Percentiles rank a stretch among this genome's conserved stretches.
Evolutionary conservation across 2,329 filamentous ascomycete species (phyloP).

Genomic region (Claviceps africana): DNA sequence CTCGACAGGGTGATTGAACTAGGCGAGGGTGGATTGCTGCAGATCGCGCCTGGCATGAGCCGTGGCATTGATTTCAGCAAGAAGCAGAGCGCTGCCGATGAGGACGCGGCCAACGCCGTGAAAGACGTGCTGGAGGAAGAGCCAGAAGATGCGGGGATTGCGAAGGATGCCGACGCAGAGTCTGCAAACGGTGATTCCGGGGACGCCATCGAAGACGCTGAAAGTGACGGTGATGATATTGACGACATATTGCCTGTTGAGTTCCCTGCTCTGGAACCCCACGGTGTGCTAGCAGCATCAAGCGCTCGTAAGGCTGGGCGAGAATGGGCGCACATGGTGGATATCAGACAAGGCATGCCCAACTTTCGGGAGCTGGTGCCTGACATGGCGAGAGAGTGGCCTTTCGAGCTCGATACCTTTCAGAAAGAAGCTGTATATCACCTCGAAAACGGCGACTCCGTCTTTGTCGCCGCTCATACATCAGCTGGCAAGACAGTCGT

Average conservation of each 20-base stretch:
- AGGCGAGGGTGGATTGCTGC: conserved; percentile 64
- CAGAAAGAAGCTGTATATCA: conserved; percentile 98
- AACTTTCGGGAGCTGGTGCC: conserved; percentile 90
- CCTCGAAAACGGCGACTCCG: conserved; percentile 88
- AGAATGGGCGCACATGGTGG: conserved; percentile 98
- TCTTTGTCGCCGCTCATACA: conserved; percentile 95
- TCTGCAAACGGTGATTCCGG: conserved; percentile 11
- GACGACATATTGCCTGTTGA: conserved; percentile 82
- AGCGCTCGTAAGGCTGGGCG: conserved; percentile 59
- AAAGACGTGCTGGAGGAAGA: conserved; percentile 46
- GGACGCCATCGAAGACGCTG: conserved; percentile 21
- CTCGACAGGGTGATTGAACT: conserved; percentile 83
- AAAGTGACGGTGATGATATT: conserved; percentile 50
- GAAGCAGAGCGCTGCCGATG: conserved; percentile 39
- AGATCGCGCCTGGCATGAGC: conserved; percentile 67
- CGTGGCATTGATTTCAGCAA: conserved; percentile 62
- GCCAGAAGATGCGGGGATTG: conserved; percentile 25
- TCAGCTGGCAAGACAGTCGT: conserved; percentile 97
- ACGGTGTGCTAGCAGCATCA: conserved; percentile 58
- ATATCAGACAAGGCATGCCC: conserved; percentile 82
- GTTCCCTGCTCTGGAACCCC: conserved; percentile 81
- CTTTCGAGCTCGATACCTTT: conserved; percentile 94
- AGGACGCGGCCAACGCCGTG: conserved; percentile 54
- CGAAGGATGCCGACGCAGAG: conserved; percentile 17
- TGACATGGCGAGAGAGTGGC: conserved; percentile 91